Evolutionary conservation across 441 rosid genomes (phyloP).

Genomic region (Heliophila coronopifolia): DNA sequence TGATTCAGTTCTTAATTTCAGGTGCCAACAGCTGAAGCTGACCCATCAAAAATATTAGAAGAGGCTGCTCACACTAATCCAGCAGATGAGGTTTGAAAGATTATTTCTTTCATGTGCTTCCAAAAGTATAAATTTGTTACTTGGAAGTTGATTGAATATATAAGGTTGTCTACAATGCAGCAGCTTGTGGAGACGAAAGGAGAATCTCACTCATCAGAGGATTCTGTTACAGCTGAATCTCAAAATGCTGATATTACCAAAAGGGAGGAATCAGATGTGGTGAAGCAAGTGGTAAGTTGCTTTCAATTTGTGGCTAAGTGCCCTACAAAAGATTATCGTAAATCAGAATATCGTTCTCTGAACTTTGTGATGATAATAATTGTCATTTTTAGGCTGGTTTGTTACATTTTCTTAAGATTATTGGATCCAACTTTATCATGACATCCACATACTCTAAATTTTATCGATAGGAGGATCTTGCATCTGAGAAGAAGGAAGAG

Average conservation of each 20-base stretch:
- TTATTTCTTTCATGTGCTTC: background rate
- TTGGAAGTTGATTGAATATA: slow-evolving; percentile 15
- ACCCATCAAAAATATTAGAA: slow-evolving; percentile 29
- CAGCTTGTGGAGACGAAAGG: slow-evolving; percentile 31
- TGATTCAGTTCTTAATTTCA: slow-evolving; percentile 25
- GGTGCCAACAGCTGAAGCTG: slow-evolving; percentile 36
- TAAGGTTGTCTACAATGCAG: slow-evolving; percentile 33
- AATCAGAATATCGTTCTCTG: background rate
- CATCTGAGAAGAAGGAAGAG: slow-evolving; percentile 45
- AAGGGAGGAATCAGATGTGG: slow-evolving; percentile 37
- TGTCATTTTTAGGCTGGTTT: slow-evolving; percentile 10
- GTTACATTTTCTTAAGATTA: slow-evolving; percentile 5
- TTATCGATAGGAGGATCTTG: slow-evolving; percentile 41
- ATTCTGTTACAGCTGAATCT: slow-evolving; percentile 34
- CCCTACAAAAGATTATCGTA: background rate
- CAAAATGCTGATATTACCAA: slow-evolving; percentile 35
- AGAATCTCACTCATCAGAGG: slow-evolving; percentile 35
- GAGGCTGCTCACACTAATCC: slow-evolving; percentile 27
- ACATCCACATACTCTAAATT: slow-evolving; percentile 16
- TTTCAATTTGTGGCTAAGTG: background rate
- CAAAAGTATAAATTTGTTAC: background rate
- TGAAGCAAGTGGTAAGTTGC: slow-evolving; percentile 32
- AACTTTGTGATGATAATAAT: background rate
- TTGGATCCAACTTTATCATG: slow-evolving; percentile 3
- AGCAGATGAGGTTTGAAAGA: slow-evolving; percentile 39